Percentiles rank a stretch among this genome's conserved stretches.
These are phyloP conservation scores for Rhizopus microsporus DNA, from an alignment of 371 early-diverging fungal genomes.

Conservation along the genomic window DNA sequence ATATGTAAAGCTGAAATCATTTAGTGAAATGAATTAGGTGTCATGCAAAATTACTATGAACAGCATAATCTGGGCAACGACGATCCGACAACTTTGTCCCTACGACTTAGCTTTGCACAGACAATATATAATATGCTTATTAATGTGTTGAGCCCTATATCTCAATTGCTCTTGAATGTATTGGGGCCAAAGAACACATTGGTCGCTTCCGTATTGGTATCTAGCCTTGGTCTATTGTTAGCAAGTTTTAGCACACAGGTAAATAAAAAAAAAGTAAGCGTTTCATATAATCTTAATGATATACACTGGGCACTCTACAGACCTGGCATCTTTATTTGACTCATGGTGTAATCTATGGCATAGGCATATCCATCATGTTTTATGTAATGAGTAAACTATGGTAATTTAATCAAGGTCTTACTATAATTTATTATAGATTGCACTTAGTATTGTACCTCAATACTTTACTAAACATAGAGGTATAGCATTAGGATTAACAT, in stretches of 20 bases:
- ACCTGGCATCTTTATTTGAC: constrained; percentile 40
- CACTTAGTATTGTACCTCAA: constrained; percentile 42
- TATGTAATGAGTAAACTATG: constrained; percentile 19
- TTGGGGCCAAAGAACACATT: constrained; percentile 26
- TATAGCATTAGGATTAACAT: constrained; percentile 72
- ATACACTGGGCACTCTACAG: constrained; percentile 6
- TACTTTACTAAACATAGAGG: constrained; percentile 71
- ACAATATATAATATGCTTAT: constrained; percentile 35
- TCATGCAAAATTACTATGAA: constrained; percentile 33
- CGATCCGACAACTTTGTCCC: constrained; percentile 4
- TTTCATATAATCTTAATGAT: background rate
- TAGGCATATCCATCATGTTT: constrained; percentile 51
- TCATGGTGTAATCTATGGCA: constrained; percentile 34
- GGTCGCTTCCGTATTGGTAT: constrained; percentile 24
- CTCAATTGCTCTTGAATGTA: constrained; percentile 27
- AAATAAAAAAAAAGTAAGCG: background rate
- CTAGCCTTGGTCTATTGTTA: constrained; percentile 26
- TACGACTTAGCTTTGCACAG: constrained; percentile 35
- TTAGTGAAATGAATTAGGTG: constrained; percentile 8
- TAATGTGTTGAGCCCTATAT: constrained; percentile 29
- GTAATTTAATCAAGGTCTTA: background rate
- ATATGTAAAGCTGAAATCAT: background rate
- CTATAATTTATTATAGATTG: constrained; percentile 17
- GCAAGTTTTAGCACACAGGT: constrained; percentile 37
- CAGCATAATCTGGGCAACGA: constrained; percentile 7